These are phyloP conservation scores for Pseudohalonectria lignicola DNA, from an alignment of 2,329 filamentous ascomycete genomes.

Conservation along the genomic window DNA sequence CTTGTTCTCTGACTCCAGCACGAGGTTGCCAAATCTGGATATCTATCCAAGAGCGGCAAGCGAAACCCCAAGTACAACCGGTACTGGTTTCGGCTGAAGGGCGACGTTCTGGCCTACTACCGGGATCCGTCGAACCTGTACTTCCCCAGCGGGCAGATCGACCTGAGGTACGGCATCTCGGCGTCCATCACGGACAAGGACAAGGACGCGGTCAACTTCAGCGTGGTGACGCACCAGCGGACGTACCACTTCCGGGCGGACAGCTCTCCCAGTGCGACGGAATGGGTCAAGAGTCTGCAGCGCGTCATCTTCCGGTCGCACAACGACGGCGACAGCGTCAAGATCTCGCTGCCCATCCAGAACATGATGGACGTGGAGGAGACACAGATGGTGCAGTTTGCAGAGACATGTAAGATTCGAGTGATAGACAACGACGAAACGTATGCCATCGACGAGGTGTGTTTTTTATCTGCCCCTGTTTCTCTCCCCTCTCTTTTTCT, in stretches of 20 bases:
- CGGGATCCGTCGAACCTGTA: constrained; percentile 75
- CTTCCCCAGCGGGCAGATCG: constrained; percentile 85
- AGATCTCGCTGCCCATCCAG: constrained; percentile 80
- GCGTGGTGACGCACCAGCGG: constrained; percentile 69
- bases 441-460: constrained; percentile 85
- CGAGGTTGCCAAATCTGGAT: constrained; percentile 72
- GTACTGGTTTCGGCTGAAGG: constrained; percentile 90
- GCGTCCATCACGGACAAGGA: constrained; percentile 69
- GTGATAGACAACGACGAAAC: constrained; percentile 92
- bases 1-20: constrained; percentile 31
- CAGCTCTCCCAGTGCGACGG: constrained; percentile 75
- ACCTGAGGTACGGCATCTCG: constrained; percentile 83
- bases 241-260: constrained; percentile 86
- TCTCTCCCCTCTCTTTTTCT: neutral
- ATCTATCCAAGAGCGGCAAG: constrained; percentile 78
- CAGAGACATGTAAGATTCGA: constrained; percentile 85
- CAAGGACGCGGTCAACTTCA: constrained; percentile 67
- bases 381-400: constrained; percentile 80
- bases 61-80: constrained; percentile 79
- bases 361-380: constrained; percentile 92
- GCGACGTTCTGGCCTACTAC: constrained; percentile 86
- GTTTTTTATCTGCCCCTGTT: constrained; percentile 8
- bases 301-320: constrained; percentile 92
- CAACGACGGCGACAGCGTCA: constrained; percentile 94
- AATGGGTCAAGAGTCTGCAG: constrained; percentile 92